phyloP scores from a whole-genome alignment of 106 monocot species.

The Alisma plantagoaquatica region DNA sequence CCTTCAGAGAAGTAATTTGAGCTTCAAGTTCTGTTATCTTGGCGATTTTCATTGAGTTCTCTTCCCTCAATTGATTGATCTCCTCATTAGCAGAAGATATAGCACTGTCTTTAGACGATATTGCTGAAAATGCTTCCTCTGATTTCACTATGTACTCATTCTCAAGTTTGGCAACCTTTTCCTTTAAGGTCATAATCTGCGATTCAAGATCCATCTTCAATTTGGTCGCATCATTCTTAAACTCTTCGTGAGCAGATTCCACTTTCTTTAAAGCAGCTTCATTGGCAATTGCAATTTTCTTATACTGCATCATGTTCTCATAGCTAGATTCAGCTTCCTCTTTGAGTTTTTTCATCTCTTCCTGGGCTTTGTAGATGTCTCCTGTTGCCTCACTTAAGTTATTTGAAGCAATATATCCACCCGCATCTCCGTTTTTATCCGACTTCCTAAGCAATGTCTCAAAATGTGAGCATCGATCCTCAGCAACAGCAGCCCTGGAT shows the following conservation, averaged over 20 bases:
- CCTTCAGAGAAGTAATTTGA: conserved; percentile 43
- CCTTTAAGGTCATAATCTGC: conserved; percentile 49
- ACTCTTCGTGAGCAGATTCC: conserved; percentile 70
- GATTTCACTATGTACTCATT: conserved; percentile 38
- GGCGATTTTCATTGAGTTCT: conserved; percentile 48
- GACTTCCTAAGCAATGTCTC: conserved; percentile 43
- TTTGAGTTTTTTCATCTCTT: conserved; percentile 70
- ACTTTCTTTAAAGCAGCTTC: conserved; percentile 88
- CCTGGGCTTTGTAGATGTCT: conserved; percentile 48
- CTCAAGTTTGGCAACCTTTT: conserved; percentile 53
- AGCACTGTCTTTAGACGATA: conserved; percentile 63
- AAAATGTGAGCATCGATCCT: conserved; percentile 70
- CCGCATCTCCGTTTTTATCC: too few relatives aligned
- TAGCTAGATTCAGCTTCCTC: conserved; percentile 78
- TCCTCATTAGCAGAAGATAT: conserved; percentile 34
- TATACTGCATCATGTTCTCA: conserved; percentile 90
- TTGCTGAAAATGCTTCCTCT: conserved; percentile 52
- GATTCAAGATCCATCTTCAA: conserved; percentile 45
- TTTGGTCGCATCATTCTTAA: conserved; percentile 56
- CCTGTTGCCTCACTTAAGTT: conserved; percentile 42
- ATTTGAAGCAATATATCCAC: too few relatives aligned
- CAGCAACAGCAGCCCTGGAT: conserved; percentile 71
- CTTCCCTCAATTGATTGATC: conserved; percentile 38
- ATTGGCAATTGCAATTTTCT: conserved; percentile 78
- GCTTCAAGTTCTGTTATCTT: conserved; percentile 40